A percentile compares a stretch with the other conserved stretches of the same genome.
Evolutionary conservation across 2,329 filamentous ascomycete species (phyloP).

Genomic region (Penicillium frequentans): DNA sequence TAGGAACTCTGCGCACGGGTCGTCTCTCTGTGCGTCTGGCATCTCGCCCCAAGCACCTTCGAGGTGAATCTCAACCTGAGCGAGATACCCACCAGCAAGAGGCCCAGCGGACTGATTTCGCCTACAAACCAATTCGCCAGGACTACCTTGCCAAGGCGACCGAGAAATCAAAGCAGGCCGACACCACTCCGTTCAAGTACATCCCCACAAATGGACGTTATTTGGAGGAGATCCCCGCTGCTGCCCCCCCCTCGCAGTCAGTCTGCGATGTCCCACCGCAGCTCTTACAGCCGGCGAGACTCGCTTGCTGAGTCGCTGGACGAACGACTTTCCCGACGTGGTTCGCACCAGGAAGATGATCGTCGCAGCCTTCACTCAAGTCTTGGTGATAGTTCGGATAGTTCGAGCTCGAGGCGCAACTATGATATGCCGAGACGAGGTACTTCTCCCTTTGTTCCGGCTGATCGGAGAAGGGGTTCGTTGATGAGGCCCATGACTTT

Average conservation of each 20-base stretch:
- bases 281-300: slow-evolving; percentile 6
- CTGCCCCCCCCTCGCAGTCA: slow-evolving; percentile 12
- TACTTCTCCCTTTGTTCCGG: slow-evolving; percentile 15
- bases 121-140: slow-evolving; percentile 34
- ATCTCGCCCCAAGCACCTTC: slow-evolving; percentile 21
- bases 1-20: slow-evolving; percentile 24
- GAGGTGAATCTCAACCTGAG: slow-evolving; percentile 10
- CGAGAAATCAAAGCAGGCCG: slow-evolving; percentile 13
- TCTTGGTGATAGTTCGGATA: slow-evolving; percentile 10
- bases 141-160: slow-evolving; percentile 33
- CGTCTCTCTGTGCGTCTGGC: slow-evolving; percentile 31
- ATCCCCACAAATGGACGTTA: slow-evolving; percentile 31
- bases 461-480: slow-evolving; percentile 24
- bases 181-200: slow-evolving; percentile 30
- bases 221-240: slow-evolving; percentile 19
- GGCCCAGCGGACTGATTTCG: slow-evolving; percentile 25
- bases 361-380: slow-evolving; percentile 11
- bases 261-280: slow-evolving; percentile 13
- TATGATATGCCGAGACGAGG: slow-evolving; percentile 14
- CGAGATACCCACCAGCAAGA: slow-evolving; percentile 7
- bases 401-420: slow-evolving; percentile 8
- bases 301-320: slow-evolving; percentile 12
- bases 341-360: slow-evolving; percentile 14
- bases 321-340: neutral
- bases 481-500: slow-evolving; percentile 29